Conservation (phyloP, 768 basidiomycete species). For the Tricholoma hemisulphureum region DNA sequence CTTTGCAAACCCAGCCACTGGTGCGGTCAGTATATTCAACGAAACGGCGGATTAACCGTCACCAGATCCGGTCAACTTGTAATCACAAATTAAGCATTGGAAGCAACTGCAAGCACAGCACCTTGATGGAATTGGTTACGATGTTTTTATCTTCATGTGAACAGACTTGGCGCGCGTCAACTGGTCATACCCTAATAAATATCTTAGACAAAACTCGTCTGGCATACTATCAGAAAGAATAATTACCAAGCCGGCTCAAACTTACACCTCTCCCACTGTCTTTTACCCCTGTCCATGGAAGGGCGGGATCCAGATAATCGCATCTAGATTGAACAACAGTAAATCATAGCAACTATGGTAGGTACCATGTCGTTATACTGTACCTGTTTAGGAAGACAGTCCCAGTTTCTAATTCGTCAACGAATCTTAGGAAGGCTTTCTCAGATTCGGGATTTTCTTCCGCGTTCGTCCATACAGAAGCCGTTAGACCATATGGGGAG, state of each 20-base stretch:
- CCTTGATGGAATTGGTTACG: conserved; percentile 6
- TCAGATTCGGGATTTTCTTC: conserved; percentile 60
- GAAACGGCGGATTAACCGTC: no score
- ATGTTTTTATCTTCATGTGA: conserved; percentile 76
- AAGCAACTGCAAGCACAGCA: no score
- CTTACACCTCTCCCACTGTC: conserved; percentile 90
- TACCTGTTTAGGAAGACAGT: conserved; percentile 93
- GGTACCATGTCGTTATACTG: conserved; percentile 3
- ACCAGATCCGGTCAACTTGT: no score
- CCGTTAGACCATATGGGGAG: conserved; percentile 91
- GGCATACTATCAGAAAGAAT: not conserved
- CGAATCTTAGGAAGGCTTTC: conserved; percentile 63
- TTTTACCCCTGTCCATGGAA: conserved; percentile 95
- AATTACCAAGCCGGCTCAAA: conserved; percentile 82
- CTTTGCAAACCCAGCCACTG: no score
- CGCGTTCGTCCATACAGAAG: conserved; percentile 89
- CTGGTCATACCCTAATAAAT: conserved; percentile 71
- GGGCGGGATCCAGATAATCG: conserved; percentile 88
- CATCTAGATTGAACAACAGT: conserved; percentile 43
- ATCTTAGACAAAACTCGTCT: not conserved
- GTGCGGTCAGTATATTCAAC: no score
- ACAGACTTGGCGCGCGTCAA: conserved; percentile 78
- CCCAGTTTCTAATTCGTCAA: conserved; percentile 76
- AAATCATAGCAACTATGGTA: not conserved
- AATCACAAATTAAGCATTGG: no score